Conservation (phyloP, 305 asterid genomes). For the Solanum hybrid region DNA sequence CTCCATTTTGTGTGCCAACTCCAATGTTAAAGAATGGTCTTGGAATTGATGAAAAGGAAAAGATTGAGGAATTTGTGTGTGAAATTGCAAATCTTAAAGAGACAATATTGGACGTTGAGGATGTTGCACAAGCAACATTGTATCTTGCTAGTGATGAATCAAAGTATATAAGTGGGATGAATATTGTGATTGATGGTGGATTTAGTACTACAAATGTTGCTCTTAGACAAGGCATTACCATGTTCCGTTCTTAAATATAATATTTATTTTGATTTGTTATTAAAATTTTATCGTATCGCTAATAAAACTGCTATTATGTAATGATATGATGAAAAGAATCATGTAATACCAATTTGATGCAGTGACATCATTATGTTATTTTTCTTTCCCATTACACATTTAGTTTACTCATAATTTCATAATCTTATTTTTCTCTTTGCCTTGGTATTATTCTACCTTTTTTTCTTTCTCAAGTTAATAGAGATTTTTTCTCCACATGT, state of each 20-base stretch:
- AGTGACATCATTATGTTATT: not conserved
- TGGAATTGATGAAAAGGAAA: conserved; percentile 10
- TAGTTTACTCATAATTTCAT: not conserved
- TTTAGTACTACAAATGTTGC: conserved; percentile 24
- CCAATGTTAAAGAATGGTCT: conserved; percentile 8
- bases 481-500: no score
- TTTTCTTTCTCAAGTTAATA: not conserved
- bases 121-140: conserved; percentile 38
- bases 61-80: conserved; percentile 10
- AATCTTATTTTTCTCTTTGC: not conserved
- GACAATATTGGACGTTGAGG: conserved; percentile 8
- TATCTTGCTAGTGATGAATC: conserved; percentile 37
- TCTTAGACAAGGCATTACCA: not conserved
- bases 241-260: not conserved
- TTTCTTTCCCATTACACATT: not conserved
- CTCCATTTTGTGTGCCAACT: conserved; percentile 24
- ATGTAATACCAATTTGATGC: not conserved
- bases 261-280: not conserved
- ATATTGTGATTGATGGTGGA: conserved; percentile 51
- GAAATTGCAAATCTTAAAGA: conserved; percentile 25
- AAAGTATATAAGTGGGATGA: conserved; percentile 40
- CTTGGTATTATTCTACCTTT: not conserved
- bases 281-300: not conserved
- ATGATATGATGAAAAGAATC: not conserved
- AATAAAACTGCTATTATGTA: not conserved